Evolutionary conservation across 345 rosid genomes (phyloP), one percentile per base, ranked within the genome.

Genomic region (Aquilaria malaccensis): DNA sequence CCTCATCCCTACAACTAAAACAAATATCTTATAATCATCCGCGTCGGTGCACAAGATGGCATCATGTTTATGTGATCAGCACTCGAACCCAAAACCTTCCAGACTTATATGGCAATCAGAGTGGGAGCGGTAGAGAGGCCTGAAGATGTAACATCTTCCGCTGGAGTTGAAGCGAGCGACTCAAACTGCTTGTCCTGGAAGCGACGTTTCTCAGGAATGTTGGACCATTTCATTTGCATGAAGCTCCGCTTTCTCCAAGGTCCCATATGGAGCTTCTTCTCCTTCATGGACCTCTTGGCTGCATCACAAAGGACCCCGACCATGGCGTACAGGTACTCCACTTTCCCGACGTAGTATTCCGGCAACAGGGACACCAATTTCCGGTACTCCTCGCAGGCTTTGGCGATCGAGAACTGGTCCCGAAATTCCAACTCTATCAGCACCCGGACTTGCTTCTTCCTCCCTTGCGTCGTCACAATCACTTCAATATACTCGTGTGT

Each of bases 151-250:
- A 22, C 22, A 0, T 22, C 22, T 0, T 22, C 22, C 22, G 22
- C 22, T 22, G 22, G 43, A 37, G 43, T 4, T 5, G 7, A 37
- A 37, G 5, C 43, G 32, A 55, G 58, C 11, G 7, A 6, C 7
- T 50, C 29, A 33, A 46, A 53, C 52, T 32, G 51, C 32, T 64
- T 29, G 46, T 29, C 12, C 4, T 58, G 33, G 7, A 61, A 30
- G 6, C 59, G 55, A 1, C 45, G n/a, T 29, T 41, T 58, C 6
- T 49, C 57, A 2, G 59, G 53, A 30, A 71, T 51, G 51, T 14
- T 49, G 0, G 85, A 78, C 82, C 85, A 81, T 76, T 81, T 78
- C 85, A 78, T 81, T 58, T 81, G 78, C 79, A 78, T 76, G 75
- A 80, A 77, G 61, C 81, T 65, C 46, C 68, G 67, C 70, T 72